Base-by-base conservation (phyloP, 495 filamentous ascomycete species). In the Tuber borchii region DNA sequence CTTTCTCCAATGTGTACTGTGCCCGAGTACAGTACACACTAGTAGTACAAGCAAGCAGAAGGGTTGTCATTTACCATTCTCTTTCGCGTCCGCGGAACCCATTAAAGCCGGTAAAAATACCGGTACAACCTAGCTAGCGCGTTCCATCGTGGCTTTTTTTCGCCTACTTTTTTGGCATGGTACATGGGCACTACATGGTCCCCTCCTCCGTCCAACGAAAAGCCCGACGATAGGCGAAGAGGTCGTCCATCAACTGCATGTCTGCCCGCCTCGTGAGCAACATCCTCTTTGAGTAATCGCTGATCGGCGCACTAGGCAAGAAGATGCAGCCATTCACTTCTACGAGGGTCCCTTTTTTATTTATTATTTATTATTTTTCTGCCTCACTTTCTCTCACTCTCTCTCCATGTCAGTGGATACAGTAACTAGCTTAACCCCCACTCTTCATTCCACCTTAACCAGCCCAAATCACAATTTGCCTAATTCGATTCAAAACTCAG, bases 241-340 rank as follows among this genome's bases (percentile, higher is more conserved):
- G 45, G 44, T 48, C 46, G 39, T 75, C 73, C 78, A 79, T 75
- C 72, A 48, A 56, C 51, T 73, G 70, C 75, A 74, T 44, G 56
- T 65, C 56, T n/a, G 48, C 22, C 48, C 51, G n/a, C n/a, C 56
- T 65, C 56, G 56, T 65, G 56, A 65, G 14, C 56, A 31, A 17
- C 56, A 65, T 65, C 56, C 56, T 65, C 56, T 31, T 65, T 2
- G 56, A 65, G 56, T 65, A 65, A 65, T 65, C 56, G 26, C 56
- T 65, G 26, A 31, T 65, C 56, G 17, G 72, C 46, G 45, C 46
- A 69, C 22, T 42, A 73, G 42, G 75, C 46, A 72, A 48, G 73
- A 45, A 51, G 43, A 71, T 76, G 75, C 78, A 78, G 51, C 75
- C 70, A 78, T n/a, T 37, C 78, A 48, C 73, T 2, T 10, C 9